Evolutionary conservation across 352 stramenopile genomes (phyloP).

Genomic region (Peronospora belbahrii): DNA sequence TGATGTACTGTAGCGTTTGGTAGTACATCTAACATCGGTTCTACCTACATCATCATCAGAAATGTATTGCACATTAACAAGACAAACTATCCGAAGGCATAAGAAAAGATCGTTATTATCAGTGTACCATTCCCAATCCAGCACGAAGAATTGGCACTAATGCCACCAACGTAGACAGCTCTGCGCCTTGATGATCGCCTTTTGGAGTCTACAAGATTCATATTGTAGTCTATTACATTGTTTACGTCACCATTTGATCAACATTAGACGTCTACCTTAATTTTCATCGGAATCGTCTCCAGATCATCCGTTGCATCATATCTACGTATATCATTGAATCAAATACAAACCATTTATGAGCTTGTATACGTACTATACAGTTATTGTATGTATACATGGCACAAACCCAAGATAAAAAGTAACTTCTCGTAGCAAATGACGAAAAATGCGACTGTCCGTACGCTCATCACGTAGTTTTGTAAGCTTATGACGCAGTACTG

Average conservation of each 20-base stretch:
- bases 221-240: constrained; percentile 2
- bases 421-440: constrained; percentile 93
- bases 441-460: constrained; percentile 90
- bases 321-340: constrained; percentile 34
- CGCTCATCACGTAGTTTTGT: constrained; percentile 93
- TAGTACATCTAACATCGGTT: constrained; percentile 95
- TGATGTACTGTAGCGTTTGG: constrained; percentile 94
- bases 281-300: constrained; percentile 54
- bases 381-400: background rate
- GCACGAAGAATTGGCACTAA: constrained; percentile 95
- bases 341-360: too few species aligned
- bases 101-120: too few species aligned
- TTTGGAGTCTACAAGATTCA: constrained; percentile 45
- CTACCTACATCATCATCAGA: constrained; percentile 65
- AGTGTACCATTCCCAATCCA: constrained; percentile 80
- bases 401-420: constrained; percentile 96
- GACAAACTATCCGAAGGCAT: background rate
- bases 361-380: too few species aligned
- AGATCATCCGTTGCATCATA: constrained; percentile 79
- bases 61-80: background rate
- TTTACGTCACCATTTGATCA: background rate
- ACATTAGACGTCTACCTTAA: constrained; percentile 34
- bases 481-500: constrained; percentile 93
- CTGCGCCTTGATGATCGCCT: constrained; percentile 68
- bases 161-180: constrained; percentile 88